Conservation (phyloP, 2,329 filamentous ascomycete species). For the Xylaria sp. region DNA sequence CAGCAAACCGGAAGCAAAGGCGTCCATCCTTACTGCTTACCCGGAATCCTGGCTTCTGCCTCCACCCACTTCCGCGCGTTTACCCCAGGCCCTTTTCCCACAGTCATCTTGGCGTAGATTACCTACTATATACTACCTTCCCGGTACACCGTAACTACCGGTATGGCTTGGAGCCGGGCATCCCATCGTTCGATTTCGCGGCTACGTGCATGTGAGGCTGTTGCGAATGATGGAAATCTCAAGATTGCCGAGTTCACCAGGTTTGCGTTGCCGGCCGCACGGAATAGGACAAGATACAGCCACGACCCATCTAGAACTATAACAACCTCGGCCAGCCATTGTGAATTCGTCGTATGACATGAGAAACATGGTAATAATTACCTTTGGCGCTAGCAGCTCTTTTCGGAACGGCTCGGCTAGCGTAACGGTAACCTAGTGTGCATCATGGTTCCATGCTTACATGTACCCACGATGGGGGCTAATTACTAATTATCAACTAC, state of each 20-base stretch:
- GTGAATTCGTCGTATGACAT: neutral
- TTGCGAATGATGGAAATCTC: neutral
- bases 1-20: constrained; percentile 28
- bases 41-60: constrained; percentile 13
- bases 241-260: neutral
- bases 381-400: neutral
- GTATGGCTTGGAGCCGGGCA: neutral
- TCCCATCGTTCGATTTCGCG: constrained; percentile 11
- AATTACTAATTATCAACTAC: constrained; percentile 6
- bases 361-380: neutral
- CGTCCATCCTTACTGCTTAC: constrained; percentile 1
- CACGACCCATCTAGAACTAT: neutral
- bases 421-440: constrained; percentile 6
- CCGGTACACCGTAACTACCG: neutral
- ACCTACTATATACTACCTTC: neutral
- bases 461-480: neutral
- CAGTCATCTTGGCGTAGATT: constrained; percentile 2
- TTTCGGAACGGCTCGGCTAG: constrained; percentile 15
- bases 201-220: constrained; percentile 3
- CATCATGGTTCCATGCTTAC: neutral
- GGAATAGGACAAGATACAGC: neutral
- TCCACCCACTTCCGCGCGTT: constrained; percentile 24
- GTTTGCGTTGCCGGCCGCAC: neutral
- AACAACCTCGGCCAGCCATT: neutral
- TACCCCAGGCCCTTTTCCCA: constrained; percentile 18